Evolutionary conservation across 2,329 filamentous ascomycete species (phyloP).

Genomic region (Venturia asperata): DNA sequence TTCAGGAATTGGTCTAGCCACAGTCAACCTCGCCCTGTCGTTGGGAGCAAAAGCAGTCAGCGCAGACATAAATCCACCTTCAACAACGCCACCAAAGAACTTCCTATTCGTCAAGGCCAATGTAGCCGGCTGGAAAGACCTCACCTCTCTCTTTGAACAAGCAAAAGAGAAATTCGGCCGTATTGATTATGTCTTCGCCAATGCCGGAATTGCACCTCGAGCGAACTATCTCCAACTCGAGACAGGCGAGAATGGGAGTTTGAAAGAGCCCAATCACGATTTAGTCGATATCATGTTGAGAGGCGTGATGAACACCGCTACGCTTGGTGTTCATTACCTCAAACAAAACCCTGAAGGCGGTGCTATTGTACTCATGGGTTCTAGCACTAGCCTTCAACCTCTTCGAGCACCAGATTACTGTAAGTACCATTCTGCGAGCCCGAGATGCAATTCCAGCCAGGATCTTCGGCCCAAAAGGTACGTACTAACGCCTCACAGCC

Average conservation of each 20-base stretch:
- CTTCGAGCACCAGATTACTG: conserved; percentile 48
- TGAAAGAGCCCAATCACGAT: conserved; percentile 38
- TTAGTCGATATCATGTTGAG: conserved; percentile 47
- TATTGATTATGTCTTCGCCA: conserved; percentile 46
- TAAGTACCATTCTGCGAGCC: conserved; percentile 23
- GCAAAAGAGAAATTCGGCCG: conserved; percentile 38
- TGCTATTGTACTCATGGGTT: conserved; percentile 50
- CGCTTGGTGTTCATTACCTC: conserved; percentile 42
- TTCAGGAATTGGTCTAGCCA: conserved; percentile 53
- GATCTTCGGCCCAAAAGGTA: not conserved
- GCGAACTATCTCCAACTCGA: conserved; percentile 42
- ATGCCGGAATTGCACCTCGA: conserved; percentile 48
- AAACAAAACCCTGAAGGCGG: conserved; percentile 42
- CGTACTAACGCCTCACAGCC: not conserved
- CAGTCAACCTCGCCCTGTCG: conserved; percentile 44
- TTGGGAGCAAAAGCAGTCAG: conserved; percentile 49
- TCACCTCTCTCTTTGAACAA: conserved; percentile 46
- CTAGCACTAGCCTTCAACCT: conserved; percentile 45
- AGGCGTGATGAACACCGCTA: conserved; percentile 29
- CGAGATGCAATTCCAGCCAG: conserved; percentile 33
- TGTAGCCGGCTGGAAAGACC: conserved; percentile 45
- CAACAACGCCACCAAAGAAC: conserved; percentile 23
- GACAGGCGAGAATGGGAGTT: conserved; percentile 45
- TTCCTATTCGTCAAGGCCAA: conserved; percentile 42
- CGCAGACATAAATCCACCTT: conserved; percentile 44